These are phyloP conservation scores for Cytospora piceicola DNA, from an alignment of 2,329 filamentous ascomycete genomes.

Conservation along the genomic window DNA sequence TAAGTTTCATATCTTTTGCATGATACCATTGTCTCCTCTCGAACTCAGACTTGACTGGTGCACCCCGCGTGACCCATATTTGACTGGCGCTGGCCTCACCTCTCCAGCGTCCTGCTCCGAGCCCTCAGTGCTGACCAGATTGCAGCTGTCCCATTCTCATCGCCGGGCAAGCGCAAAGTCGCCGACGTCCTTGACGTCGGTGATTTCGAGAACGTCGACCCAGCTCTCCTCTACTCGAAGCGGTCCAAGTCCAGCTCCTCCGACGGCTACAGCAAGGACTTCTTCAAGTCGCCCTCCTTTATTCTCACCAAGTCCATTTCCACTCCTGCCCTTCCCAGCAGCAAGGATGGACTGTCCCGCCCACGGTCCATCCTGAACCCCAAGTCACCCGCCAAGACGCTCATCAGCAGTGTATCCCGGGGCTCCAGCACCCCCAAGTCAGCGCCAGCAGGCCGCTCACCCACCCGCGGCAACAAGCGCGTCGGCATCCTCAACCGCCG, in stretches of 20 bases:
- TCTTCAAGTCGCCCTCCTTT: conserved; percentile 54
- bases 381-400: conserved; percentile 54
- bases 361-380: conserved; percentile 54
- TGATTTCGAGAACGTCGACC: conserved; percentile 67
- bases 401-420: conserved; percentile 49
- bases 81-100: neutral
- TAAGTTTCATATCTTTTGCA: conserved; percentile 45
- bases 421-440: conserved; percentile 56
- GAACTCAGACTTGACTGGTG: neutral
- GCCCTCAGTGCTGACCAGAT: conserved; percentile 36
- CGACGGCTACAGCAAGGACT: conserved; percentile 48
- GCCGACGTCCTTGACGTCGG: conserved; percentile 52
- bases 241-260: conserved; percentile 55
- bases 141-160: conserved; percentile 47
- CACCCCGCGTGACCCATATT: neutral
- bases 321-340: conserved; percentile 36
- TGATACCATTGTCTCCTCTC: neutral
- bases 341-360: conserved; percentile 42
- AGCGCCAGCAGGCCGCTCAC: conserved; percentile 80
- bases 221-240: conserved; percentile 56
- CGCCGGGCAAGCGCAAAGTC: conserved; percentile 62
- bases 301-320: conserved; percentile 49
- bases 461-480: conserved; percentile 69
- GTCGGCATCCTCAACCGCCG: conserved; percentile 71
- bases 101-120: neutral